These are phyloP conservation scores for Epichloe amarillans DNA, from an alignment of 2,329 filamentous ascomycete species.

Conservation along the genomic window DNA sequence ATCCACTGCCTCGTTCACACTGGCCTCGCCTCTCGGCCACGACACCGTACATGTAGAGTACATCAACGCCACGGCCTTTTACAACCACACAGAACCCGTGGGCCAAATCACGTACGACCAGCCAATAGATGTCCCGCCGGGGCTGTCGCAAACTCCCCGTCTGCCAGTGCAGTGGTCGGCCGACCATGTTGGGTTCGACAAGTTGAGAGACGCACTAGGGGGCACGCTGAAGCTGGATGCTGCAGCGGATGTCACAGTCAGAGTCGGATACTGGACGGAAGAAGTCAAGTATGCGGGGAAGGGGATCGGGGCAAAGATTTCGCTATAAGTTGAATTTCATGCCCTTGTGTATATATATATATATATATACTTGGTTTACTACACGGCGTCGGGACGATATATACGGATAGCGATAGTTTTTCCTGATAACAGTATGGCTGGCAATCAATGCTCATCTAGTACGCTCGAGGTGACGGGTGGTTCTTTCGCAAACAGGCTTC, in stretches of 20 bases:
- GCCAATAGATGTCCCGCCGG: conserved; percentile 66
- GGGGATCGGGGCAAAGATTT: conserved; percentile 53
- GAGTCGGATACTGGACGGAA: conserved; percentile 63
- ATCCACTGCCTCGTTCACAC: conserved; percentile 72
- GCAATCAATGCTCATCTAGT: too few species aligned
- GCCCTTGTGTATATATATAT: too few species aligned
- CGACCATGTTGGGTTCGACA: conserved; percentile 69
- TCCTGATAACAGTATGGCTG: too few species aligned
- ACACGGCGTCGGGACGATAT: too few species aligned
- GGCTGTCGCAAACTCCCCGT: conserved; percentile 56
- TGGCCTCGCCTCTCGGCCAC: conserved; percentile 63
- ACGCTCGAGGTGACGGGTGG: too few species aligned
- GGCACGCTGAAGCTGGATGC: conserved; percentile 70
- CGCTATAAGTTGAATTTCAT: conserved; percentile 11
- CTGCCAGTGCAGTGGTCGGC: conserved; percentile 73
- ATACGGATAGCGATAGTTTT: too few species aligned
- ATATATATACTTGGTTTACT: too few species aligned
- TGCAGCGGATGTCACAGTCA: conserved; percentile 59
- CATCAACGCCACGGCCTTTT: conserved; percentile 74
- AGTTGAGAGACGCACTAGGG: conserved; percentile 70
- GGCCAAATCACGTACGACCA: conserved; percentile 64
- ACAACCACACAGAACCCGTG: conserved; percentile 65
- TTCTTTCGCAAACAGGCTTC: too few species aligned
- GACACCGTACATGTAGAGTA: conserved; percentile 65
- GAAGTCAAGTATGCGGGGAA: conserved; percentile 55